Conservation (phyloP, 2,329 filamentous ascomycete genomes). For the Pestalotiopsis sp. region DNA sequence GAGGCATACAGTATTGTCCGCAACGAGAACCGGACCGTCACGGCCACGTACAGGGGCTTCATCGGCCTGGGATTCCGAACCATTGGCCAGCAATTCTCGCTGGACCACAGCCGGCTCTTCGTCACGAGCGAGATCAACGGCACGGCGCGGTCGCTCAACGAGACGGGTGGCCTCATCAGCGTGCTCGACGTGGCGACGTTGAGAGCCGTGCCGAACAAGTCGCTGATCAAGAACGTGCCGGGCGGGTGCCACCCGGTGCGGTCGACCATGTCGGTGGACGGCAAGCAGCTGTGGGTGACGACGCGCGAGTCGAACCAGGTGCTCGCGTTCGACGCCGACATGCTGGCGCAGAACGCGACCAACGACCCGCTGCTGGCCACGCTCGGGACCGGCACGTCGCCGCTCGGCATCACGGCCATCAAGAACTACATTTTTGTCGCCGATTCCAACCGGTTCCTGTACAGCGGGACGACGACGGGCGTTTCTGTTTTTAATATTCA, state of each 20-base stretch:
- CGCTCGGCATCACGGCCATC: slow-evolving; percentile 5
- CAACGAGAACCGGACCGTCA: slow-evolving; percentile 1
- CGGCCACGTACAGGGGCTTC: not conserved
- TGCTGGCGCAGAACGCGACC: not conserved
- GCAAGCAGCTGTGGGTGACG: slow-evolving; percentile 9
- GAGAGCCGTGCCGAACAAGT: not conserved
- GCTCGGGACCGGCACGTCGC: slow-evolving; percentile 3
- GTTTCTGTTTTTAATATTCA: not conserved
- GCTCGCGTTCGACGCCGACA: slow-evolving; percentile 3
- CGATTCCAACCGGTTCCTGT: slow-evolving; percentile 4
- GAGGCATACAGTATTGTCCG: slow-evolving; percentile 2
- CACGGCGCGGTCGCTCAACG: not conserved
- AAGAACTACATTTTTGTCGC: slow-evolving; percentile 5
- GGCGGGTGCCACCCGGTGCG: slow-evolving; percentile 6
- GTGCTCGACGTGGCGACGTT: slow-evolving; percentile 8
- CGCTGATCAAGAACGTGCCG: slow-evolving; percentile 5
- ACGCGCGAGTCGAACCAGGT: slow-evolving; percentile 7
- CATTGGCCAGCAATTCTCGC: slow-evolving; percentile 10
- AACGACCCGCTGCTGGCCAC: slow-evolving; percentile 4
- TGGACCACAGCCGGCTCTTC: not conserved
- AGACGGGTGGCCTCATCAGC: not conserved
- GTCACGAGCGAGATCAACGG: slow-evolving; percentile 11
- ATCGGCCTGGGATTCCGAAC: slow-evolving; percentile 4
- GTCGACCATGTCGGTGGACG: not conserved
- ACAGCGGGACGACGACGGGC: slow-evolving; percentile 1